phyloP scores from a whole-genome alignment of 345 rosid species.

The Hirschfeldia incana region DNA sequence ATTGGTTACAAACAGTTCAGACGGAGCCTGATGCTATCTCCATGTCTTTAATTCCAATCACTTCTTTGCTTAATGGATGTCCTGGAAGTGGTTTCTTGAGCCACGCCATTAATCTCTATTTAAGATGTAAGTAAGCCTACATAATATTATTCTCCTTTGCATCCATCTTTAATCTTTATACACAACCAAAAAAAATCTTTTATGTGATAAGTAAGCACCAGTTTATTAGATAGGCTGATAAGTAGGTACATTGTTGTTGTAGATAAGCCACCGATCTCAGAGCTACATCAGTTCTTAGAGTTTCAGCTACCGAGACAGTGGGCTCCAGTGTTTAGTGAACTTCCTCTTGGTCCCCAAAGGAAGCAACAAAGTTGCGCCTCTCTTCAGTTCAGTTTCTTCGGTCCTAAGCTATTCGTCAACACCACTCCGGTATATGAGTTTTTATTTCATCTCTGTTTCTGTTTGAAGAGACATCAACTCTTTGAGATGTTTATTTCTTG shows the following conservation, averaged over 20 bases:
- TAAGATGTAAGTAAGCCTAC: slow-evolving; percentile 65
- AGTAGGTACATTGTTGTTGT: not conserved
- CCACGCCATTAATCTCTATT: slow-evolving; percentile 94
- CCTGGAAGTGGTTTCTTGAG: slow-evolving; percentile 93
- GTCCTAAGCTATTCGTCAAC: slow-evolving; percentile 89
- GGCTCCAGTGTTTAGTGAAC: slow-evolving; percentile 98
- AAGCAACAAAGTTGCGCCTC: slow-evolving; percentile 71
- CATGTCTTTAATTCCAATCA: slow-evolving; percentile 86
- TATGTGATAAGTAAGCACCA: not conserved
- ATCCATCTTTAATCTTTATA: slow-evolving; percentile 12
- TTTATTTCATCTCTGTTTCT: not conserved
- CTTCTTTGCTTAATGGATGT: slow-evolving; percentile 89
- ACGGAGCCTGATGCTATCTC: slow-evolving; percentile 87
- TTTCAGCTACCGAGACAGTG: slow-evolving; percentile 95
- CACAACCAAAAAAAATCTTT: too few relatives aligned
- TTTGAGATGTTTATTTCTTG: slow-evolving; percentile 15
- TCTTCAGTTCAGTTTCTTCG: slow-evolving; percentile 84
- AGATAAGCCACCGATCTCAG: slow-evolving; percentile 95
- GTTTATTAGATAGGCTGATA: slow-evolving; percentile 5
- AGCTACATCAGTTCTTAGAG: slow-evolving; percentile 93
- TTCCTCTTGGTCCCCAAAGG: slow-evolving; percentile 92
- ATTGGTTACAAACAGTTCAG: slow-evolving; percentile 92
- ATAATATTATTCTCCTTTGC: not conserved
- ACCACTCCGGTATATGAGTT: slow-evolving; percentile 60
- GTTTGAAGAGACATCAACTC: not conserved